These are phyloP conservation scores for Globisporangium spiculum DNA, from an alignment of 352 stramenopile species.

Conservation along the genomic window DNA sequence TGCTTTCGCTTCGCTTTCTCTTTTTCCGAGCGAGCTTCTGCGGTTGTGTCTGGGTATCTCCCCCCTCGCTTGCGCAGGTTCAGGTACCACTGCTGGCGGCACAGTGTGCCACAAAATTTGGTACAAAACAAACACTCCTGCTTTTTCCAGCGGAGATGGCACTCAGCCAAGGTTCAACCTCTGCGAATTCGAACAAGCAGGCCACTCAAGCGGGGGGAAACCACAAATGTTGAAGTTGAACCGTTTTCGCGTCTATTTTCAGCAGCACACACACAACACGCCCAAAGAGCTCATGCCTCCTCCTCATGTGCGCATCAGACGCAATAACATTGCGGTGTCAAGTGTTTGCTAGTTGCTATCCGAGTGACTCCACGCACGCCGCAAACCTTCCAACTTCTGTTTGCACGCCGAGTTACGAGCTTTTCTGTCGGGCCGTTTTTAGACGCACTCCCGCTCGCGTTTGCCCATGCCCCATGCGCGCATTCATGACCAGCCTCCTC, in stretches of 20 bases:
- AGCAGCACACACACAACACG: neutral
- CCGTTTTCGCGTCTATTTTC: neutral
- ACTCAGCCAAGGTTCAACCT: neutral
- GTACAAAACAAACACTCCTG: neutral
- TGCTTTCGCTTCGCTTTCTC: slow-evolving; percentile 14
- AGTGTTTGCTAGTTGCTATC: neutral
- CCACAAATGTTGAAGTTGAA: neutral
- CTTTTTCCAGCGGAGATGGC: neutral
- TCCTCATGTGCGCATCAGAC: neutral
- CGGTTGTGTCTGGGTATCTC: slow-evolving; percentile 3
- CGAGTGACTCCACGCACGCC: neutral
- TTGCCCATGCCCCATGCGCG: neutral
- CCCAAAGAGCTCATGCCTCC: neutral
- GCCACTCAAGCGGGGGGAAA: neutral
- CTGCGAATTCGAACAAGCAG: neutral
- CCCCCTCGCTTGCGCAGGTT: slow-evolving; percentile 7
- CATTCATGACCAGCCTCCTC: neutral
- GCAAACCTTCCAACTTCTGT: neutral
- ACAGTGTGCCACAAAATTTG: neutral
- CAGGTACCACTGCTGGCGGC: neutral
- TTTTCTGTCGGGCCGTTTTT: neutral
- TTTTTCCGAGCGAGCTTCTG: slow-evolving; percentile 15
- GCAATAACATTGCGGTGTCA: neutral
- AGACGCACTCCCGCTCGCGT: neutral
- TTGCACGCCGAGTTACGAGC: neutral